Evolutionary conservation across 805 yeast species (phyloP), one percentile per base, ranked within the genome.

Genomic region (Metschnikowia gruessii): DNA sequence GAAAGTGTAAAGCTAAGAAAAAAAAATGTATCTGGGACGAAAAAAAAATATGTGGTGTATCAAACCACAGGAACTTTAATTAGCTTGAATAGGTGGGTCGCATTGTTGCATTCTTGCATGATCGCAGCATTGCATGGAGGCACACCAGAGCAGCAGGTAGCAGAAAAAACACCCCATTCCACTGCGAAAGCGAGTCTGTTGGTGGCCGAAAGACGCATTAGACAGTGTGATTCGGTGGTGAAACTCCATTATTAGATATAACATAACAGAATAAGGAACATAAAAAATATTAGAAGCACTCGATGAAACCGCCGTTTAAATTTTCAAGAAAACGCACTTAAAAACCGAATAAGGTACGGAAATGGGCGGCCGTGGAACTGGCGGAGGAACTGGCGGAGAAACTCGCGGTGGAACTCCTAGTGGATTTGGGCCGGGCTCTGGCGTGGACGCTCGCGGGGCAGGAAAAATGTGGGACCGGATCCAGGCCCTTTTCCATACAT

Each of bases 1-100:
- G 28, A 42, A 17, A 3, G 15, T 35, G 9, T 10, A 9, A 18
- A 11, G 9, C 11, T 37, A 8, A 36, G 21, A 39, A 24, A 36
- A 39, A 19, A 15, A 29, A 29, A 16, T 30, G 13, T 13, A 28
- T 26, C 13, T 13, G 19, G 10, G 7, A 30, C 12, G 28, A 30
- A 30, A 21, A 39, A 30, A 42, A 42, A 42, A 42, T 29, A 16
- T 5, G 31, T 19, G 36, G 40, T 34, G 38, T 21, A 35, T 35
- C 36, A 42, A 32, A 26, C 28, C 41, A 18, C 46, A 43, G 46
- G 41, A 43, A 31, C 30, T 37, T 37, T 43, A 43, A 43, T 43
- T 43, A 29, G 46, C 42, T 37, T 31, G n/a, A n/a, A n/a, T n/a
- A 31, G 17, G 17, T 30, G 42, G 40, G 36, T 21, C 45, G 45